These are phyloP conservation scores for Takakia lepidozioides DNA, from an alignment of 225 moss, liverwort and hornwort species.

Conservation along the genomic window DNA sequence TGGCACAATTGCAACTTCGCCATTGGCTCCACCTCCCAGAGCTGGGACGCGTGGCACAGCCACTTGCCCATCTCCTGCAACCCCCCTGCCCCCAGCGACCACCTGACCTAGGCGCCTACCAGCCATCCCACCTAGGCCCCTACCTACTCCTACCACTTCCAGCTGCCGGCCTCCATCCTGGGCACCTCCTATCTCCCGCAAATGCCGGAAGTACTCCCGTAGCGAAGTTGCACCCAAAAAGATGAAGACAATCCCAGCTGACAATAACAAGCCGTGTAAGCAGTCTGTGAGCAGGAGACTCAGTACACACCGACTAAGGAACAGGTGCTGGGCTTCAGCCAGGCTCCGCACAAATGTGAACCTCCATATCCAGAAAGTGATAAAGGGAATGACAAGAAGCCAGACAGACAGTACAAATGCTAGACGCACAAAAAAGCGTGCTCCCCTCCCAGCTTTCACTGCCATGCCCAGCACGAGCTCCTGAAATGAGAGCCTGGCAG, in stretches of 20 bases:
- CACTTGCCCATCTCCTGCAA: no score
- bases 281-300: slow-evolving; percentile 89
- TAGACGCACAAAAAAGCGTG: slow-evolving; percentile 70
- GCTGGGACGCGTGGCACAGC: background rate
- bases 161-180: slow-evolving; percentile 38
- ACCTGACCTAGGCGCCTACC: slow-evolving; percentile 50
- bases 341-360: slow-evolving; percentile 94
- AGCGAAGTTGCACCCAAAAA: slow-evolving; percentile 98
- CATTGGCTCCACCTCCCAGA: slow-evolving; percentile 16
- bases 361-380: slow-evolving; percentile 98
- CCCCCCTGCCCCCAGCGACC: no score
- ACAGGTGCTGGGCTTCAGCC: slow-evolving; percentile 81
- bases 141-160: slow-evolving; percentile 58
- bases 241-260: slow-evolving; percentile 97
- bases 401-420: slow-evolving; percentile 86
- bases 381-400: slow-evolving; percentile 89
- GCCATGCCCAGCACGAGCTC: slow-evolving; percentile 83
- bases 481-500: slow-evolving; percentile 76
- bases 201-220: slow-evolving; percentile 92
- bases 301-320: slow-evolving; percentile 77
- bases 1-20: slow-evolving; percentile 31
- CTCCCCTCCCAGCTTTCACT: slow-evolving; percentile 69
- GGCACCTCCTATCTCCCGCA: slow-evolving; percentile 72
- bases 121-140: slow-evolving; percentile 34
- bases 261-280: slow-evolving; percentile 89